These are phyloP conservation scores for Kuraishia borneana DNA, from an alignment of 805 yeast species.

Conservation along the genomic window DNA sequence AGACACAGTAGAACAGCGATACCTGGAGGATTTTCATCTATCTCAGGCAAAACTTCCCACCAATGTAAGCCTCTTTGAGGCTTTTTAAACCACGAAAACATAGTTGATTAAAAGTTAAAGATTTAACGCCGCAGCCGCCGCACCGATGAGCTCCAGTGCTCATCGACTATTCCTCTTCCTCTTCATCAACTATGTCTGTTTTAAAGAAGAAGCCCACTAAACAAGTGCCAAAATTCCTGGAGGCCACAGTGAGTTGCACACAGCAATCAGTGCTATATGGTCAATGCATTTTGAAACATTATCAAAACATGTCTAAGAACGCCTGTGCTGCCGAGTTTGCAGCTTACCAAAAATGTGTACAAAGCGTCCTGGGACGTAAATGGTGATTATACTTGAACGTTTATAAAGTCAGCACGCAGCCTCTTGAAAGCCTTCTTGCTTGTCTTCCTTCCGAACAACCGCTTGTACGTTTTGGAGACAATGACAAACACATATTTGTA, in stretches of 20 bases:
- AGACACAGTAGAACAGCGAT: no score
- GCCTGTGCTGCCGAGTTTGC: conserved; percentile 42
- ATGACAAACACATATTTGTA: conserved; percentile 30
- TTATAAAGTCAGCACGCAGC: conserved; percentile 15
- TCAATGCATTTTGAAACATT: conserved; percentile 38
- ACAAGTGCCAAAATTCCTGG: conserved; percentile 12
- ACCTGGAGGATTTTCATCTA: not conserved
- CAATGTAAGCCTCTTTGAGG: no score
- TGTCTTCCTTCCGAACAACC: conserved; percentile 16
- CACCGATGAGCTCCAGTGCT: no score
- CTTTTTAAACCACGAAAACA: no score
- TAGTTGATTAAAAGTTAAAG: no score
- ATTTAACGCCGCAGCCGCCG: no score
- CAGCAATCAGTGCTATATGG: conserved; percentile 32
- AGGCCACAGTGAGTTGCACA: conserved; percentile 16
- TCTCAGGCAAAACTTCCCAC: no score
- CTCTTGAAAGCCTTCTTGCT: conserved; percentile 27
- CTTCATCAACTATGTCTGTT: no score
- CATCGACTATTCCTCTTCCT: no score
- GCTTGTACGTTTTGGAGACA: conserved; percentile 28
- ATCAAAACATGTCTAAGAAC: conserved; percentile 38
- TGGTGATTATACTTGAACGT: conserved; percentile 7
- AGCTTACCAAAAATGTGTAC: conserved; percentile 38
- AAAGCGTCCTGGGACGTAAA: conserved; percentile 19
- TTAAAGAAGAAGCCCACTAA: conserved; percentile 1